A percentile compares a stretch with the other conserved stretches of the same genome.
phyloP scores from a whole-genome alignment of 2,329 filamentous ascomycete species.

The Incumbomyces delicatus region DNA sequence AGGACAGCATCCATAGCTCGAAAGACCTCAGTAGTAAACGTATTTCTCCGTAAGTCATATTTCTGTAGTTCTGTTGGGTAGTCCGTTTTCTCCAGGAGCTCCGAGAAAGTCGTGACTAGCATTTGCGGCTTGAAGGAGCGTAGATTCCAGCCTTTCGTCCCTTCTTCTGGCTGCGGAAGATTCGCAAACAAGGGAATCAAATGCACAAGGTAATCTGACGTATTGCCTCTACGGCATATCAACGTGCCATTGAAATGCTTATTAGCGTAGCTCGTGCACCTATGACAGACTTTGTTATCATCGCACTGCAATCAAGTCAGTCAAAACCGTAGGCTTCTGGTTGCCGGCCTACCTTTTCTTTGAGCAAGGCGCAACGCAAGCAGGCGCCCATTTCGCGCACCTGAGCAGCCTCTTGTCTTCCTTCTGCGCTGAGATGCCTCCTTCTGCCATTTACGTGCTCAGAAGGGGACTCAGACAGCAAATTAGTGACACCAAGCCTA shows the following conservation, averaged over 20 bases:
- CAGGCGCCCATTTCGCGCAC: slow-evolving; percentile 6
- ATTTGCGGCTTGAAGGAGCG: not conserved
- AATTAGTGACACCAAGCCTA: slow-evolving; percentile 4
- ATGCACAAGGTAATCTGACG: slow-evolving; percentile 4
- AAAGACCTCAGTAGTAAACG: slow-evolving; percentile 1
- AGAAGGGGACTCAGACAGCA: not conserved
- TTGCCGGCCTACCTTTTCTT: slow-evolving; percentile 2
- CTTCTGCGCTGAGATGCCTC: slow-evolving; percentile 6
- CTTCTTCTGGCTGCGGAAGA: slow-evolving; percentile 1
- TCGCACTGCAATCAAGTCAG: not conserved
- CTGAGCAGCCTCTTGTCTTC: slow-evolving; percentile 6
- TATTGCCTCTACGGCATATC: slow-evolving; percentile 7
- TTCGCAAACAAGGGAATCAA: slow-evolving; percentile 3
- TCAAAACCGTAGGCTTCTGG: no score
- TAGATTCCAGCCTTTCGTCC: slow-evolving; percentile 5
- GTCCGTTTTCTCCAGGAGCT: not conserved
- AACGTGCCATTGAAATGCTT: slow-evolving; percentile 7
- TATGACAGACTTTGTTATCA: slow-evolving; percentile 4
- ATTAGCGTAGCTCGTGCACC: slow-evolving; percentile 4
- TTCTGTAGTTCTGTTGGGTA: not conserved
- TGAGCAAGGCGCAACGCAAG: slow-evolving; percentile 4
- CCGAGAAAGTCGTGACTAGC: slow-evolving; percentile 1
- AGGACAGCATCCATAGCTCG: slow-evolving; percentile 5
- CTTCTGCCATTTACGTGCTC: slow-evolving; percentile 4
- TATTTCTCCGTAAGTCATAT: slow-evolving; percentile 1